A percentile compares a stretch with the other conserved stretches of the same genome.
Conservation (phyloP, 176 grass and related monocot species). For the Canna indica region DNA sequence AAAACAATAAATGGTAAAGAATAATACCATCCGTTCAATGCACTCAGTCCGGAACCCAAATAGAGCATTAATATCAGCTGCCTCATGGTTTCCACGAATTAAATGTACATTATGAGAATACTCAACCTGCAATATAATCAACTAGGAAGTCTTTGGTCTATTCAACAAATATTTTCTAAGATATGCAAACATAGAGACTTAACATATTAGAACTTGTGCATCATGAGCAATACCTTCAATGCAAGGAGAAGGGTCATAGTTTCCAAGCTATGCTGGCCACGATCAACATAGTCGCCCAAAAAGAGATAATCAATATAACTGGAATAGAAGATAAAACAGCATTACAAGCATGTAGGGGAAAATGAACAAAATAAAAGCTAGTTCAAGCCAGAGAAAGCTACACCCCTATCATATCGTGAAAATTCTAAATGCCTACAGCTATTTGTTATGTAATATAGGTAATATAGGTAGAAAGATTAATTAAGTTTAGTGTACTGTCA, state of each 20-base stretch:
- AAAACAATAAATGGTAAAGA: background rate
- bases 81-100: slow-evolving; percentile 98
- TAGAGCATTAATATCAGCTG: slow-evolving; percentile 96
- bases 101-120: slow-evolving; percentile 93
- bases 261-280: slow-evolving; percentile 99
- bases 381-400: background rate
- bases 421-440: background rate
- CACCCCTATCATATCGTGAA: background rate
- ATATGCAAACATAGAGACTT: slow-evolving; percentile 1
- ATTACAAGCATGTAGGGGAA: background rate
- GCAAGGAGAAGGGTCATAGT: slow-evolving; percentile 97
- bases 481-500: background rate
- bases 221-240: slow-evolving; percentile 51
- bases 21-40: slow-evolving; percentile 86
- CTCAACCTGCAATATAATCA: slow-evolving; percentile 60
- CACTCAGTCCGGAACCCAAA: slow-evolving; percentile 98
- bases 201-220: background rate
- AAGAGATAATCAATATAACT: slow-evolving; percentile 99
- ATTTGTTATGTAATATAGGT: background rate
- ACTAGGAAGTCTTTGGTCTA: background rate
- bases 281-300: slow-evolving; percentile 98
- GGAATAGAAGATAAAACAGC: background rate
- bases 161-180: background rate
- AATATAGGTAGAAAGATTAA: background rate
- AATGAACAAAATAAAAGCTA: background rate